Evolutionary conservation across 2,329 filamentous ascomycete genomes (phyloP), one percentile per base, ranked within the genome.

Genomic region (Rugonectria rugulosa): DNA sequence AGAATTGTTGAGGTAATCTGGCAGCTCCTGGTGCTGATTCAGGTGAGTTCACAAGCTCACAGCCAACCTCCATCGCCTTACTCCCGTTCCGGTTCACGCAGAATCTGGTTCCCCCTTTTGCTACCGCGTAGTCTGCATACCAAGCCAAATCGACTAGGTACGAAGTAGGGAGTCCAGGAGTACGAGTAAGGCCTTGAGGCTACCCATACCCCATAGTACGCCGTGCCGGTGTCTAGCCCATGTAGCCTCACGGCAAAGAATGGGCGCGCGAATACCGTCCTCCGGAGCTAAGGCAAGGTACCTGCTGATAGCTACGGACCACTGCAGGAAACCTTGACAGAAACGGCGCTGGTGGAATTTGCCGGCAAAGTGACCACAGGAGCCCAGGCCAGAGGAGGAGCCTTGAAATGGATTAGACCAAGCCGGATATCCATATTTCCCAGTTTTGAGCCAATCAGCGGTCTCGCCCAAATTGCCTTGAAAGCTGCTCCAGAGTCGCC

Each of bases 401-500:
- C n/a, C n/a, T n/a, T n/a, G 26, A 37, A 43, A 27, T 23, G 53
- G 53, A 38, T 46, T 41, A 20, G 15, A 6, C 21, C 21, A 45
- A 36, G 26, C 7, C 40, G n/a, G n/a, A n/a, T n/a, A n/a, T n/a
- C 52, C 53, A 46, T 31, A 9, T 3, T 36, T 17, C 48, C 42
- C 29, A 36, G 19, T n/a, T 11, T 5, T 27, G 27, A n/a, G n/a
- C 53, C 53, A 56, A 56, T 56, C 41, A 47, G 31, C 32, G 27
- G 47, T 34, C 37, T 38, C 37, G 24, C 47, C 50, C 57, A 62
- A 62, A 57, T 58, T 64, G 59, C 58, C 46, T 46, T 57, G 42
- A 59, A 44, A 36, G 46, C 43, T 46, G 45, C 47, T 34, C 44
- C 41, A 41, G 21, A 29, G 34, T n/a, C 20, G 20, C 21, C 41